phyloP scores from a whole-genome alignment of 2,329 filamentous ascomycete genomes.

The Fusarium xylarioides region DNA sequence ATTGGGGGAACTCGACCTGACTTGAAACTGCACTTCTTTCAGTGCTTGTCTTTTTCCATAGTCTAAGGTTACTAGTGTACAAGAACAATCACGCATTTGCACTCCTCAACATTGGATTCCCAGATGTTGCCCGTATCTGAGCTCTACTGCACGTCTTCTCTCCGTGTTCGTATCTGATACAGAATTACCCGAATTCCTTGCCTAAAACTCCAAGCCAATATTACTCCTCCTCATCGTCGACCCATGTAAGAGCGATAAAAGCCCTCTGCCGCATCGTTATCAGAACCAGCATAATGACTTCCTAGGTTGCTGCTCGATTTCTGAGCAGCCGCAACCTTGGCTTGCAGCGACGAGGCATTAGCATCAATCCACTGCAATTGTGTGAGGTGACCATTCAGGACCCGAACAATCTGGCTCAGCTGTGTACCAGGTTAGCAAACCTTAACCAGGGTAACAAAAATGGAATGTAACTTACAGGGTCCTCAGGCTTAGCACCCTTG shows the following conservation, averaged over 20 bases:
- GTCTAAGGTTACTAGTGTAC: conserved; percentile 50
- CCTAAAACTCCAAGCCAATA: conserved; percentile 42
- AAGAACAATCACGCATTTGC: conserved; percentile 47
- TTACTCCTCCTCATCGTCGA: conserved; percentile 60
- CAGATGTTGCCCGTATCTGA: conserved; percentile 3
- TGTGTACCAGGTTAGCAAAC: conserved; percentile 52
- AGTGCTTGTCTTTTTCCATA: conserved; percentile 39
- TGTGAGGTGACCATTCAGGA: conserved; percentile 90
- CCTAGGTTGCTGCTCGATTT: conserved; percentile 75
- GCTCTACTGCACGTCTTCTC: conserved; percentile 4
- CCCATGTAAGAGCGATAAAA: conserved; percentile 92
- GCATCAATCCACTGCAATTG: conserved; percentile 94
- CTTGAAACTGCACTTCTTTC: conserved; percentile 25
- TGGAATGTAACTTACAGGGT: conserved; percentile 72
- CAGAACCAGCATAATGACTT: conserved; percentile 65
- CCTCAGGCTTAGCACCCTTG: conserved; percentile 88
- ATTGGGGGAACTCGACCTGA: conserved; percentile 11
- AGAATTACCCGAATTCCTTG: conserved; percentile 27
- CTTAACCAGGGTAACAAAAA: conserved; percentile 2
- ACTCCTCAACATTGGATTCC: conserved; percentile 27
- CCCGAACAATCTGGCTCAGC: conserved; percentile 93
- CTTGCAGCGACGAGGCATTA: conserved; percentile 81
- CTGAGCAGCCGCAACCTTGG: conserved; percentile 84
- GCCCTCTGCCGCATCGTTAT: conserved; percentile 81
- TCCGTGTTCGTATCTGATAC: conserved; percentile 23